Conservation (phyloP, 805 yeast species). For the Starmerella kuoi region DNA sequence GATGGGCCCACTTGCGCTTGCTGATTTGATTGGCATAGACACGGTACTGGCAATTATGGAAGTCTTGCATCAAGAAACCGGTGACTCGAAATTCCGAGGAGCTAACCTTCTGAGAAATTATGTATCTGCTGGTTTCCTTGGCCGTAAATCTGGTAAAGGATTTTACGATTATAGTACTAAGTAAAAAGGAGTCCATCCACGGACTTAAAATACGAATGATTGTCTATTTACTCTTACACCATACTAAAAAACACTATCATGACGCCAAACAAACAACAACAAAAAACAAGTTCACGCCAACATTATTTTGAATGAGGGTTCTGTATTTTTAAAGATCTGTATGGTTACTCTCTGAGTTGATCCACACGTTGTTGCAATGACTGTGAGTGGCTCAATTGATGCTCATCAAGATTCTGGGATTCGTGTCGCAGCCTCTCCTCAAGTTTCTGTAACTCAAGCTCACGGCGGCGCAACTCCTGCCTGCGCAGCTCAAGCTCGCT, state of each 20-base stretch:
- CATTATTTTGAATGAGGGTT: too few relatives aligned
- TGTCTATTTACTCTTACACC: too few relatives aligned
- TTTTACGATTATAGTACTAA: slow-evolving; percentile 32
- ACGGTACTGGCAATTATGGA: slow-evolving; percentile 34
- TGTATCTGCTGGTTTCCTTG: slow-evolving; percentile 36
- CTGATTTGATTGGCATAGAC: slow-evolving; percentile 36
- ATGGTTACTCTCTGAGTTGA: slow-evolving; percentile 16
- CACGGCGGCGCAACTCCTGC: slow-evolving; percentile 72
- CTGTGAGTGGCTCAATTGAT: slow-evolving; percentile 32
- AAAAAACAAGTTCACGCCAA: too few relatives aligned
- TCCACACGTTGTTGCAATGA: slow-evolving; percentile 32
- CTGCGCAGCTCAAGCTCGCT: slow-evolving; percentile 71
- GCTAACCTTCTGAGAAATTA: slow-evolving; percentile 29
- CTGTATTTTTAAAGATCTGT: too few relatives aligned
- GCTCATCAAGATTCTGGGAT: slow-evolving; percentile 26
- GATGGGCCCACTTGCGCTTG: slow-evolving; percentile 35
- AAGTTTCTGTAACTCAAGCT: slow-evolving; percentile 70
- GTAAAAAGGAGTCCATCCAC: too few relatives aligned
- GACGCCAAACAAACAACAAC: too few relatives aligned
- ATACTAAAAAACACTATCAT: too few relatives aligned
- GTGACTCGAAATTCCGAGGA: slow-evolving; percentile 35
- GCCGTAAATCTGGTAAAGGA: slow-evolving; percentile 33
- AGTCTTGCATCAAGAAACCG: slow-evolving; percentile 32
- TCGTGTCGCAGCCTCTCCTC: slow-evolving; percentile 57
- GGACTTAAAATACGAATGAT: too few relatives aligned